Evolutionary conservation across 805 yeast species (phyloP).

Genomic region (Isabelozyma gotoi): DNA sequence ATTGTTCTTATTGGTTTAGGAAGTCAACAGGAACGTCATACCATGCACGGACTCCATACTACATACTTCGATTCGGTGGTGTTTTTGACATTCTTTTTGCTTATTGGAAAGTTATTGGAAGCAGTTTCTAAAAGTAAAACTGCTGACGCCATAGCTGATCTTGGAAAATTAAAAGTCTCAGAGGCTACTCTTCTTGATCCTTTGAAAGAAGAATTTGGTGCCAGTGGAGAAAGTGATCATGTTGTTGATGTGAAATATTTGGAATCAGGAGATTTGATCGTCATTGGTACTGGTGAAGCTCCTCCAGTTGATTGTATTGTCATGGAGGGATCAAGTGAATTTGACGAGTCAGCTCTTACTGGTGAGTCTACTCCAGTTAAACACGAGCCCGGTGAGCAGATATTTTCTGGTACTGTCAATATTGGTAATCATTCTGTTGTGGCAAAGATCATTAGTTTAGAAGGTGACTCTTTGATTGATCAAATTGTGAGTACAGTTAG

Average conservation of each 20-base stretch:
- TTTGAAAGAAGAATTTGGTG: slow-evolving; percentile 8
- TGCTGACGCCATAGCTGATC: slow-evolving; percentile 58
- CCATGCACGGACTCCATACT: slow-evolving; percentile 49
- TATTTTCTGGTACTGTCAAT: slow-evolving; percentile 73
- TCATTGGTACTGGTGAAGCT: slow-evolving; percentile 54
- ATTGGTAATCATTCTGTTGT: slow-evolving; percentile 53
- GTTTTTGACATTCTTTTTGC: slow-evolving; percentile 66
- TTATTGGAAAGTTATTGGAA: slow-evolving; percentile 71
- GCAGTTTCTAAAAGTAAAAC: slow-evolving; percentile 66
- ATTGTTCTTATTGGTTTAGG: slow-evolving; percentile 53
- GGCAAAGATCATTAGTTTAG: slow-evolving; percentile 56
- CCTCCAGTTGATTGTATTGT: slow-evolving; percentile 60
- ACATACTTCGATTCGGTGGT: slow-evolving; percentile 81
- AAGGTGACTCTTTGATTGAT: slow-evolving; percentile 66
- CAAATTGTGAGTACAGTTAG: slow-evolving; percentile 70
- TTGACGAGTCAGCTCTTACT: slow-evolving; percentile 63
- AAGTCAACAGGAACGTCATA: slow-evolving; percentile 27
- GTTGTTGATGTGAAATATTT: slow-evolving; percentile 42
- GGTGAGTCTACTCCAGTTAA: slow-evolving; percentile 63
- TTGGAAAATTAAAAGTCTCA: slow-evolving; percentile 52
- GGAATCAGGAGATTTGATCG: slow-evolving; percentile 52
- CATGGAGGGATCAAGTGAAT: slow-evolving; percentile 45
- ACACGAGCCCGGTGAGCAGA: slow-evolving; percentile 59
- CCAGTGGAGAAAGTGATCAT: slow-evolving; percentile 19
- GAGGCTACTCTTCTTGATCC: slow-evolving; percentile 45